A percentile compares a stretch with the other conserved stretches of the same genome.
Conservation (phyloP, 2,329 filamentous ascomycete genomes). For the Salinomyces thailandicus region DNA sequence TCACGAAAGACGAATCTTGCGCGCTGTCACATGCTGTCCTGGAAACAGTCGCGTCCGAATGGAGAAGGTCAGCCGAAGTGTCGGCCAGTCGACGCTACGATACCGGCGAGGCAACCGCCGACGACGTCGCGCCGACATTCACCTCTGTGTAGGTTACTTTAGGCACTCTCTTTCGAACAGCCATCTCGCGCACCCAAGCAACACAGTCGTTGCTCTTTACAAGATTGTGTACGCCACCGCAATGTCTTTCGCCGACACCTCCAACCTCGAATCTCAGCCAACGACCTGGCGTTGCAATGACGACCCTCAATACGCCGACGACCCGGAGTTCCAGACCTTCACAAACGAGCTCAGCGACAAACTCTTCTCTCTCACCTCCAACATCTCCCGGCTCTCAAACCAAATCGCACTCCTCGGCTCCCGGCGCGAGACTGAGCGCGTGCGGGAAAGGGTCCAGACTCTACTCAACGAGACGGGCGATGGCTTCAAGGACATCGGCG, state of each 20-base stretch:
- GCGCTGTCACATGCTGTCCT: slow-evolving; percentile 10
- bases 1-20: slow-evolving; percentile 5
- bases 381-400: slow-evolving; percentile 72
- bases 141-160: too few species aligned
- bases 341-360: slow-evolving; percentile 77
- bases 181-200: too few species aligned
- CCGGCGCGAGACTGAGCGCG: slow-evolving; percentile 78
- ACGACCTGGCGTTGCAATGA: slow-evolving; percentile 56
- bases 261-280: slow-evolving; percentile 70
- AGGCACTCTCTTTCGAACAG: too few species aligned
- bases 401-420: slow-evolving; percentile 82
- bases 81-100: too few species aligned
- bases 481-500: slow-evolving; percentile 82
- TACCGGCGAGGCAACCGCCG: too few species aligned
- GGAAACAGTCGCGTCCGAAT: background rate
- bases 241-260: slow-evolving; percentile 90
- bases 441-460: slow-evolving; percentile 82
- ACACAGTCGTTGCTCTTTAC: too few species aligned
- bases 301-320: slow-evolving; percentile 71
- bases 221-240: too few species aligned
- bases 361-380: slow-evolving; percentile 78
- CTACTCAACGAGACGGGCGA: slow-evolving; percentile 76
- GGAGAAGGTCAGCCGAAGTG: too few species aligned
- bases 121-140: too few species aligned
- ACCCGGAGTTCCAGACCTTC: slow-evolving; percentile 80